Percentiles rank a stretch among this genome's conserved stretches.
Evolutionary conservation across 2,329 filamentous ascomycete genomes (phyloP).

Genomic region (Penicillium digitatum): DNA sequence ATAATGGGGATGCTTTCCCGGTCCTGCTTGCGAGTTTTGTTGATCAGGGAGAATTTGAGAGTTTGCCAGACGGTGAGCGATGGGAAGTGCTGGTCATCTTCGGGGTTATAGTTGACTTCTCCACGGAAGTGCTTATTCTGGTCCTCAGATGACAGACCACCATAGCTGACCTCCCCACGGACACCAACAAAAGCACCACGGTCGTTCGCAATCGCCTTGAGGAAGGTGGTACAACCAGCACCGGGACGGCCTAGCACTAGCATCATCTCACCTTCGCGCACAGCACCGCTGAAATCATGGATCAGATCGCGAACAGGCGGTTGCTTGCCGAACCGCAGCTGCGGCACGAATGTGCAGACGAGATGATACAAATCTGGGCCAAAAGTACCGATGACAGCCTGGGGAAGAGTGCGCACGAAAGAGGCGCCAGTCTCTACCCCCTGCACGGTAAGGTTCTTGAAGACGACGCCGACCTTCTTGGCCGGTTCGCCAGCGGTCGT

Average conservation of each 20-base stretch:
- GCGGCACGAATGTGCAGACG: slow-evolving; percentile 53
- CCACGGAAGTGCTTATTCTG: slow-evolving; percentile 67
- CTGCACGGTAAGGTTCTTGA: slow-evolving; percentile 71
- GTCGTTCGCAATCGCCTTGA: slow-evolving; percentile 71
- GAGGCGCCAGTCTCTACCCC: slow-evolving; percentile 63
- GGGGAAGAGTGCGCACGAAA: slow-evolving; percentile 68
- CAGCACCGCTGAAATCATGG: slow-evolving; percentile 63
- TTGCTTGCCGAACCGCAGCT: slow-evolving; percentile 46
- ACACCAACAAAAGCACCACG: slow-evolving; percentile 62
- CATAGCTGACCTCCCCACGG: slow-evolving; percentile 66
- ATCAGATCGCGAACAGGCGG: slow-evolving; percentile 55
- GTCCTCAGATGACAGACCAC: slow-evolving; percentile 64
- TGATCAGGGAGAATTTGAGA: slow-evolving; percentile 68
- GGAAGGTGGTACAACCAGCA: slow-evolving; percentile 70
- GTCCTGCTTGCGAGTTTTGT: slow-evolving; percentile 67
- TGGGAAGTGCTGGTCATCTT: slow-evolving; percentile 73
- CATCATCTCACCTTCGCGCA: slow-evolving; percentile 68
- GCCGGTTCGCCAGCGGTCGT: slow-evolving; percentile 60
- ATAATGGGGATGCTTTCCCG: slow-evolving; percentile 63
- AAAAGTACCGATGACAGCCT: slow-evolving; percentile 72
- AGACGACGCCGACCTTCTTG: slow-evolving; percentile 75
- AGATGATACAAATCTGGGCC: slow-evolving; percentile 72
- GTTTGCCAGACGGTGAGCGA: slow-evolving; percentile 74
- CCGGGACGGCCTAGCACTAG: slow-evolving; percentile 69
- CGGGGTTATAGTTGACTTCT: slow-evolving; percentile 73